Base-by-base conservation (phyloP, 148 eudicot genomes). In the Arctostaphylos glauca region DNA sequence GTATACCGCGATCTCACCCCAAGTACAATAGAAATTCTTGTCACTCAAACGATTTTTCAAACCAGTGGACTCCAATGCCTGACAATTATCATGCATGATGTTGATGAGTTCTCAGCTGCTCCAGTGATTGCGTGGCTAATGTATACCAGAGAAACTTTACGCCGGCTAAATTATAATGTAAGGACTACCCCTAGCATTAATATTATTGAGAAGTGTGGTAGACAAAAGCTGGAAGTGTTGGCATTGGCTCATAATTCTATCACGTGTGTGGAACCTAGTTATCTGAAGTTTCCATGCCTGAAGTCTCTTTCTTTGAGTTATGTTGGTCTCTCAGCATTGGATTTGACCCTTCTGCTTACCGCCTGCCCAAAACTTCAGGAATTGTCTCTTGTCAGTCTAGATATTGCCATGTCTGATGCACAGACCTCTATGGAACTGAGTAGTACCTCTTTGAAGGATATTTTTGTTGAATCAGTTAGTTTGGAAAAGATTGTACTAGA, bases 111-210 rank as follows among this genome's bases (percentile, higher is more conserved):
- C 83, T 91, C 95, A 9, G 98, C 97, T 81, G 91, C 98, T 5
- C 90, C 98, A 0, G 98, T 92, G n/a, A 91, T 91, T 81, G 94
- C 98, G 16, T 96, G 98, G 98, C 92, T 94, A 46, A 92, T 94
- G 94, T 92, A 94, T 77, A 92, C 98, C 0, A 87, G 98, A 83
- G 98, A 92, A 54, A 91, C 91, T 64, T 76, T 96, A 58, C 92
- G 91, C 75, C 88, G 86, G 59, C 84, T 96, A 81, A 77, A 86
- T 84, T 92, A 91, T 77, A 91, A 92, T 81, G 97, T 93, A 15
- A 86, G 92, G 85, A 93, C 98, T 47, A 90, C 86, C 55, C 94
- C 98, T 14, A 91, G 53, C 78, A 84, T 94, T 52, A 94, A 94
- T 85, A 91, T 96, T 80, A 93, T 96, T 67, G 98, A 94, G 46